Evolutionary conservation across 257 asterid genomes (phyloP).

Genomic region (Solanum peruvianum): DNA sequence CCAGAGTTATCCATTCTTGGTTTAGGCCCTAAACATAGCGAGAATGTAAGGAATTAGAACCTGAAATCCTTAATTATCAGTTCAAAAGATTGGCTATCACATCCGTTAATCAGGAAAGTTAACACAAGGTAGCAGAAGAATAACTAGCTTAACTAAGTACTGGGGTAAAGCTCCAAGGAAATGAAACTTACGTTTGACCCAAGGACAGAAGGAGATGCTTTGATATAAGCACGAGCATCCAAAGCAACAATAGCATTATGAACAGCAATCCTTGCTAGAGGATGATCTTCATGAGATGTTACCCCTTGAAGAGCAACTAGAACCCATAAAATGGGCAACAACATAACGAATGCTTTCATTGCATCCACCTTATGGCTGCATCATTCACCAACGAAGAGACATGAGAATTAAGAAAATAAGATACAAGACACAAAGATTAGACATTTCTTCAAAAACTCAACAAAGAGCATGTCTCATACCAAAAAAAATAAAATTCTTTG

Average conservation of each 20-base stretch:
- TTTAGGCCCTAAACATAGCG: conserved; percentile 27
- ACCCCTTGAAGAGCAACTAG: conserved; percentile 30
- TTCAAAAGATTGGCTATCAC: background rate
- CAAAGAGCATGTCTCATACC: background rate
- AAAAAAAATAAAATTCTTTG: background rate
- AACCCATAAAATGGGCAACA: conserved; percentile 41
- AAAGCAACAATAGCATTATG: conserved; percentile 50
- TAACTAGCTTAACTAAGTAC: background rate
- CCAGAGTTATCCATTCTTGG: conserved; percentile 60
- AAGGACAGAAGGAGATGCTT: conserved; percentile 68
- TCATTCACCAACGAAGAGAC: background rate
- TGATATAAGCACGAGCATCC: conserved; percentile 42
- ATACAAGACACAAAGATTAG: background rate
- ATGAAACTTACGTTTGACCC: conserved; percentile 48
- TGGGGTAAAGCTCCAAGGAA: background rate
- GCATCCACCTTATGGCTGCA: conserved; percentile 12
- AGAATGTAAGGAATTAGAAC: background rate
- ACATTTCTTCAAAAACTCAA: background rate
- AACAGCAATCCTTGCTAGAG: conserved; percentile 49
- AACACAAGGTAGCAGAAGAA: background rate
- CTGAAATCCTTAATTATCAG: background rate
- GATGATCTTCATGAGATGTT: conserved; percentile 62
- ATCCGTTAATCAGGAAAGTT: background rate
- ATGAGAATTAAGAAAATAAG: background rate
- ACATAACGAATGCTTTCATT: conserved; percentile 24